Percentiles rank a stretch among this genome's conserved stretches.
These are phyloP conservation scores for Pythium angustatum DNA, from an alignment of 352 stramenopile species.

Conservation along the genomic window DNA sequence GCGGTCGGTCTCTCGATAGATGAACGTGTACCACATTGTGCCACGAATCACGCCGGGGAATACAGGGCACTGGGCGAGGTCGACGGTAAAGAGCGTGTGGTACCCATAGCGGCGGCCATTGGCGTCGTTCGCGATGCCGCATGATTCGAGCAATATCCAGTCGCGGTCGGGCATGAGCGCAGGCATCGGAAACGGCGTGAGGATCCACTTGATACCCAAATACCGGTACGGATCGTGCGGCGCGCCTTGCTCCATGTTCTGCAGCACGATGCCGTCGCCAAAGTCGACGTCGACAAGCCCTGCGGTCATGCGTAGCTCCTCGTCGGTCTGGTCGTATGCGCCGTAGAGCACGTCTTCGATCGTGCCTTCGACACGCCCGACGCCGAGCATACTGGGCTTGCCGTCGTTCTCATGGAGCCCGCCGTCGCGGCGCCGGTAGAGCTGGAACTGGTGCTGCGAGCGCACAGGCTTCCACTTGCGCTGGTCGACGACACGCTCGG, in stretches of 20 bases:
- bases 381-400: constrained; percentile 39
- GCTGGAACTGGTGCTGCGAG: constrained; percentile 22
- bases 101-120: constrained; percentile 41
- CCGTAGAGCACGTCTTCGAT: constrained; percentile 60
- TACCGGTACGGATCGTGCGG: constrained; percentile 51
- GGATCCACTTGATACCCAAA: constrained; percentile 54
- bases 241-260: constrained; percentile 43
- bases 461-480: constrained; percentile 46
- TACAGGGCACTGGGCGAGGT: constrained; percentile 42
- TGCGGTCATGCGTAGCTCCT: constrained; percentile 48
- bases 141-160: constrained; percentile 45
- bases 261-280: constrained; percentile 34
- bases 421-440: constrained; percentile 41
- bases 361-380: constrained; percentile 45
- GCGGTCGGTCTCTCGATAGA: constrained; percentile 42
- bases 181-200: constrained; percentile 30
- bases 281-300: constrained; percentile 39
- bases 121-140: constrained; percentile 43
- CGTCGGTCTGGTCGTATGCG: constrained; percentile 49
- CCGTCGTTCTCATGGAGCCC: constrained; percentile 32
- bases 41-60: constrained; percentile 50
- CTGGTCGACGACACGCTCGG: constrained; percentile 28
- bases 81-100: constrained; percentile 44
- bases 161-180: constrained; percentile 37
- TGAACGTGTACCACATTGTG: constrained; percentile 39